A percentile compares a stretch with the other conserved stretches of the same genome.
These are phyloP conservation scores for Geoglossum cookeanum DNA, from an alignment of 2,329 filamentous ascomycete species.

Conservation along the genomic window DNA sequence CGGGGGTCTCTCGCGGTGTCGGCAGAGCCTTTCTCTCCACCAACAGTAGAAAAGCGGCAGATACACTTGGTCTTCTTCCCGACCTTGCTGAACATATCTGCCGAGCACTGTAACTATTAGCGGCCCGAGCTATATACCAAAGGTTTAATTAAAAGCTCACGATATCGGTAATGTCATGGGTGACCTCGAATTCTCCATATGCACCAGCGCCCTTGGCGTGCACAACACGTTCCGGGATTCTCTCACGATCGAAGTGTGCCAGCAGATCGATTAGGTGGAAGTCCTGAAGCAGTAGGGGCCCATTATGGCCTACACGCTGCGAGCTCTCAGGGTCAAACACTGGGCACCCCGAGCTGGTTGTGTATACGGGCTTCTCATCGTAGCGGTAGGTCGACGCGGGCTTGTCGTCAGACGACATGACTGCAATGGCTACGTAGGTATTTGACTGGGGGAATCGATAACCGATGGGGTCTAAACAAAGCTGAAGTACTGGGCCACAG, in stretches of 20 bases:
- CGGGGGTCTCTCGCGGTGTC: conserved; percentile 54
- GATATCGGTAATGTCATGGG: conserved; percentile 35
- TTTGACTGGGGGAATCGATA: neutral
- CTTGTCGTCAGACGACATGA: conserved; percentile 8
- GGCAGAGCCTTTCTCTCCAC: conserved; percentile 51
- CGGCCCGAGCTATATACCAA: neutral
- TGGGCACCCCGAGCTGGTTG: conserved; percentile 7
- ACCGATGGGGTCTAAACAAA: too few species aligned
- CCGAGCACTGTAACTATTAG: conserved; percentile 13
- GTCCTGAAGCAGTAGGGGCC: conserved; percentile 37
- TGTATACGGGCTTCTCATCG: conserved; percentile 11
- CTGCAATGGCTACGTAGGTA: neutral
- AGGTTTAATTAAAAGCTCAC: neutral
- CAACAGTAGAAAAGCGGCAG: conserved; percentile 56
- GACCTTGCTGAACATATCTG: conserved; percentile 4
- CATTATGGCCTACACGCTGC: conserved; percentile 36
- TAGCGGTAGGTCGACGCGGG: conserved; percentile 8
- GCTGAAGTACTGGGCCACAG: neutral
- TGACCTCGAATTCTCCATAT: conserved; percentile 41
- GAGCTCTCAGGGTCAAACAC: conserved; percentile 31
- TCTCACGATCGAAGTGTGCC: conserved; percentile 40
- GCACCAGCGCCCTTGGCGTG: conserved; percentile 40
- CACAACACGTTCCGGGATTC: conserved; percentile 42
- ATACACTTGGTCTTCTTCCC: conserved; percentile 21
- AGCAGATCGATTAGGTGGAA: conserved; percentile 43